These are phyloP conservation scores for Ammopiptanthus mongolicus DNA, from an alignment of 306 rosid genomes.

Conservation along the genomic window DNA sequence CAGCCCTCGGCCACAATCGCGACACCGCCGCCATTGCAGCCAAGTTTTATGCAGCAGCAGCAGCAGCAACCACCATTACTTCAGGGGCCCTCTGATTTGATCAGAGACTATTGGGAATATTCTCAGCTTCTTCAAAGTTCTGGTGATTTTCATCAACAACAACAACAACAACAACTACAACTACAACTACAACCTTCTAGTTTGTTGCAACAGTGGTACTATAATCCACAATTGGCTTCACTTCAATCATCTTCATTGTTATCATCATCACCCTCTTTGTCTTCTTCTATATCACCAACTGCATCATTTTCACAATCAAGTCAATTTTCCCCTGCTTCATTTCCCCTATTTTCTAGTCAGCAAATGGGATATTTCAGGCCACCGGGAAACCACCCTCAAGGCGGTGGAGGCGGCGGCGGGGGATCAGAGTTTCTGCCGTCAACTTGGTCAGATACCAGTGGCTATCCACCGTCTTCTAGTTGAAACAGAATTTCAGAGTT, in stretches of 20 bases:
- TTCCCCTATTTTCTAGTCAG: slow-evolving; percentile 52
- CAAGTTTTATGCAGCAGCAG: slow-evolving; percentile 9
- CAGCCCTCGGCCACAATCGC: not conserved
- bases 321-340: slow-evolving; percentile 51
- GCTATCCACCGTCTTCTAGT: slow-evolving; percentile 52
- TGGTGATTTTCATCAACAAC: slow-evolving; percentile 40
- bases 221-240: slow-evolving; percentile 47
- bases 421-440: slow-evolving; percentile 27
- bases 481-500: slow-evolving; percentile 18
- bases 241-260: slow-evolving; percentile 41
- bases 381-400: slow-evolving; percentile 31
- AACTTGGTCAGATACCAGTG: slow-evolving; percentile 62
- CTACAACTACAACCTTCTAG: slow-evolving; percentile 18
- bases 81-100: slow-evolving; percentile 27
- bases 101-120: slow-evolving; percentile 63
- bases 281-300: slow-evolving; percentile 28
- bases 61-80: not conserved
- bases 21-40: not conserved
- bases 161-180: slow-evolving; percentile 1
- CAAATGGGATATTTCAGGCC: slow-evolving; percentile 36
- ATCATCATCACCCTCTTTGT: slow-evolving; percentile 25
- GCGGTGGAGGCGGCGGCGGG: not conserved
- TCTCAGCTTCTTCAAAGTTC: slow-evolving; percentile 71
- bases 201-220: slow-evolving; percentile 54
- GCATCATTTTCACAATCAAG: slow-evolving; percentile 30